Conservation (phyloP, 305 asterid species). For the Fraxinus xanthoxyloides region DNA sequence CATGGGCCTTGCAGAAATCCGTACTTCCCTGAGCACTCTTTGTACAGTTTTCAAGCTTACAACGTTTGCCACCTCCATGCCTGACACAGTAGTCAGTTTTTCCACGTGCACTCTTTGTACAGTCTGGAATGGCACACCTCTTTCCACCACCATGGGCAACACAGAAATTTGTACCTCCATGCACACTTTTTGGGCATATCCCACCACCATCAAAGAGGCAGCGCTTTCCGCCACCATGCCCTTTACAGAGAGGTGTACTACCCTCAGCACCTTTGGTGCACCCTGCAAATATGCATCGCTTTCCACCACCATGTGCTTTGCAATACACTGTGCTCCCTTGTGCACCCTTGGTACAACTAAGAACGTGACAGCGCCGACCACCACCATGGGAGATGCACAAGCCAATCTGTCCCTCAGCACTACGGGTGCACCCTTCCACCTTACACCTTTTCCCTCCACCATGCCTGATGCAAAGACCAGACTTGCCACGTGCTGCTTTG, state of each 20-base stretch:
- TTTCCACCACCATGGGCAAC: slow-evolving; percentile 92
- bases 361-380: slow-evolving; percentile 73
- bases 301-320: slow-evolving; percentile 91
- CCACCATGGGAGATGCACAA: slow-evolving; percentile 95
- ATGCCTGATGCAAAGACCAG: slow-evolving; percentile 87
- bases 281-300: slow-evolving; percentile 75
- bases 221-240: slow-evolving; percentile 92
- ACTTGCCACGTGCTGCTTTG: slow-evolving; percentile 88
- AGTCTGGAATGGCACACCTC: slow-evolving; percentile 64
- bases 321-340: slow-evolving; percentile 85
- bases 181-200: slow-evolving; percentile 86
- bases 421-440: slow-evolving; percentile 78
- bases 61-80: slow-evolving; percentile 92
- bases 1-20: slow-evolving; percentile 88
- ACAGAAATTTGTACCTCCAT: slow-evolving; percentile 77
- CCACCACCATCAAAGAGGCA: slow-evolving; percentile 85
- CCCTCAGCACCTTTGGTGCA: slow-evolving; percentile 94
- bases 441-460: slow-evolving; percentile 95
- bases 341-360: slow-evolving; percentile 66
- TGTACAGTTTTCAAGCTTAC: slow-evolving; percentile 63
- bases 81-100: slow-evolving; percentile 77
- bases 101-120: slow-evolving; percentile 95
- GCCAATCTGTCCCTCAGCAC: slow-evolving; percentile 91
- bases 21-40: slow-evolving; percentile 98
- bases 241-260: slow-evolving; percentile 90